Conservation (phyloP, 2,329 filamentous ascomycete species). For the Trichothecium sympodiale region DNA sequence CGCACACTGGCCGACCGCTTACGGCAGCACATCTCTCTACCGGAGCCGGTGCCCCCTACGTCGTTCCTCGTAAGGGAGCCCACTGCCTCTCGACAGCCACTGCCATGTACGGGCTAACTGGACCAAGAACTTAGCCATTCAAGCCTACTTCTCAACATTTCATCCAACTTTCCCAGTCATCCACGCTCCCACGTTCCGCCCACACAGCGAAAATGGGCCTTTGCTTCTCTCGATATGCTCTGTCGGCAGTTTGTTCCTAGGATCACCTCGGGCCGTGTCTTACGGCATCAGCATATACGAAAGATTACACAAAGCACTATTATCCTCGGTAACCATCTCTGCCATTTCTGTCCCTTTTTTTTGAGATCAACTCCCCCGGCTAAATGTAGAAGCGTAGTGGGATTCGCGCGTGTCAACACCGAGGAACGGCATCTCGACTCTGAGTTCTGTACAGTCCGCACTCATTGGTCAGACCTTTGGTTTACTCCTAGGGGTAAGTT, state of each 20-base stretch:
- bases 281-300: constrained; percentile 10
- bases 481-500: constrained; percentile 2
- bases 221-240: constrained; percentile 24
- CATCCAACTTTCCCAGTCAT: constrained; percentile 10
- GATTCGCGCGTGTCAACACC: background rate
- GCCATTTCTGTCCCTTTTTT: background rate
- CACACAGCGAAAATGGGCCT: constrained; percentile 15
- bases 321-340: constrained; percentile 6
- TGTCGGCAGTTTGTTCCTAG: constrained; percentile 22
- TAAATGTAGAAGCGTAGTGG: constrained; percentile 2
- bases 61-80: constrained; percentile 8
- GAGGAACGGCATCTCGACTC: background rate
- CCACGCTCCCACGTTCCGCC: constrained; percentile 9
- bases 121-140: constrained; percentile 11
- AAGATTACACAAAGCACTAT: constrained; percentile 8
- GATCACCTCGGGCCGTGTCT: constrained; percentile 15
- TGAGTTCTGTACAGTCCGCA: background rate
- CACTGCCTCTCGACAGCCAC: too few relatives aligned
- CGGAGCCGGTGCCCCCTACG: constrained; percentile 8
- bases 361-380: background rate
- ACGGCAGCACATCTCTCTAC: constrained; percentile 1
- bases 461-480: constrained; percentile 2
- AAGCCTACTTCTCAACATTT: constrained; percentile 11
- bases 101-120: background rate
- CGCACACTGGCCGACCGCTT: constrained; percentile 5